Conservation (phyloP, 2,329 filamentous ascomycete species). For the Phaeophleospora eucalypticola region DNA sequence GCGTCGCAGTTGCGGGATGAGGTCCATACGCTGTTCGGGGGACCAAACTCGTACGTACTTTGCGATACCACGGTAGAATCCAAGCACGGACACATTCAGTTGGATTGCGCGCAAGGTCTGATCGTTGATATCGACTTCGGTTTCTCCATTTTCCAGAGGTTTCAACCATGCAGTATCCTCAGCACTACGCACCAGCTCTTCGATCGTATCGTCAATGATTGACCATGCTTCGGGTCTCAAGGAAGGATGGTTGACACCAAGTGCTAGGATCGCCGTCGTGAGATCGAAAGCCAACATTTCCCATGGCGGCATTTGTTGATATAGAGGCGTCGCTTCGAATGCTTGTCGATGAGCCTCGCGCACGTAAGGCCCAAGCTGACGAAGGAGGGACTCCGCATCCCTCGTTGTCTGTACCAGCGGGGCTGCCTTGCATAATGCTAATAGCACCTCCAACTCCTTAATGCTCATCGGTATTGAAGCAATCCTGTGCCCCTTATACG, state of each 20-base stretch:
- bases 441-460: slow-evolving; percentile 84
- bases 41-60: slow-evolving; percentile 78
- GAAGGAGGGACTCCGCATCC: slow-evolving; percentile 72
- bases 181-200: slow-evolving; percentile 63
- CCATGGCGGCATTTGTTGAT: slow-evolving; percentile 79
- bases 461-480: slow-evolving; percentile 50
- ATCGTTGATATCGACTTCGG: slow-evolving; percentile 21
- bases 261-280: slow-evolving; percentile 71
- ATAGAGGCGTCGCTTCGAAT: slow-evolving; percentile 75
- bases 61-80: slow-evolving; percentile 80
- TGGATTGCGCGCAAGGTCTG: slow-evolving; percentile 49
- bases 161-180: slow-evolving; percentile 44
- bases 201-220: slow-evolving; percentile 67
- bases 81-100: slow-evolving; percentile 78
- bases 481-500: slow-evolving; percentile 9
- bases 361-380: slow-evolving; percentile 77
- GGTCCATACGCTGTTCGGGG: slow-evolving; percentile 64
- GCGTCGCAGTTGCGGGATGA: slow-evolving; percentile 67
- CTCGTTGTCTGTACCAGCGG: slow-evolving; percentile 66
- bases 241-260: slow-evolving; percentile 68
- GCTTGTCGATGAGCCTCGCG: slow-evolving; percentile 76
- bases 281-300: slow-evolving; percentile 77
- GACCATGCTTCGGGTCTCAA: slow-evolving; percentile 64
- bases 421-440: slow-evolving; percentile 87
- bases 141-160: slow-evolving; percentile 19